Conservation (phyloP, 495 filamentous ascomycete genomes). For the Aspergillus sparsus region DNA sequence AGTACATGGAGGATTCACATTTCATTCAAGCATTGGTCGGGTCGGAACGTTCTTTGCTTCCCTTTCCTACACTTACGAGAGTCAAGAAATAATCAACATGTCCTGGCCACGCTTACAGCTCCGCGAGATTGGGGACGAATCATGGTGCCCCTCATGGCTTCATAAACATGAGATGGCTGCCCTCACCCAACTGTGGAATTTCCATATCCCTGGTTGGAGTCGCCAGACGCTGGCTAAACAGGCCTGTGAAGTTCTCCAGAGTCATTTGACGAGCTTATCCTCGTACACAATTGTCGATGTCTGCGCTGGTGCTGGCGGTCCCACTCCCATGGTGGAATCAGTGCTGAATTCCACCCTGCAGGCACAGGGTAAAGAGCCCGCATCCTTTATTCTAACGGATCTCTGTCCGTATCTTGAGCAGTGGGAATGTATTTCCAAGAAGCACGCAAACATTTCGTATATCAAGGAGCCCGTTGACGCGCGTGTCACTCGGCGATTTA, state of each 20-base stretch:
- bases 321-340: conserved; percentile 62
- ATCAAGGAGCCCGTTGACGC: conserved; percentile 63
- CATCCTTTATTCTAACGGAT: conserved; percentile 69
- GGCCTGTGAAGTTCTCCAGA: conserved; percentile 44
- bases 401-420: conserved; percentile 64
- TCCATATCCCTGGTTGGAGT: conserved; percentile 26
- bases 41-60: neutral
- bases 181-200: conserved; percentile 39
- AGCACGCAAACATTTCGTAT: conserved; percentile 56
- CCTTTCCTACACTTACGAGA: neutral
- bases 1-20: too few relatives aligned
- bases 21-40: too few relatives aligned
- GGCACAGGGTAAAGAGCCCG: conserved; percentile 28
- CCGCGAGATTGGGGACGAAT: conserved; percentile 40
- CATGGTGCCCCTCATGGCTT: conserved; percentile 37
- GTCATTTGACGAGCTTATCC: conserved; percentile 41
- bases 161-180: conserved; percentile 33
- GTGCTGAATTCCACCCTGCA: conserved; percentile 51
- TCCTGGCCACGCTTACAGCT: conserved; percentile 34
- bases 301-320: conserved; percentile 72
- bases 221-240: conserved; percentile 25
- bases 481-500: conserved; percentile 36
- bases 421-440: conserved; percentile 56
- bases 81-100: neutral
- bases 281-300: conserved; percentile 68